A percentile compares a stretch with the other conserved stretches of the same genome.
Conservation (phyloP, 2,329 filamentous ascomycete genomes). For the Didymosphaeria variabile region DNA sequence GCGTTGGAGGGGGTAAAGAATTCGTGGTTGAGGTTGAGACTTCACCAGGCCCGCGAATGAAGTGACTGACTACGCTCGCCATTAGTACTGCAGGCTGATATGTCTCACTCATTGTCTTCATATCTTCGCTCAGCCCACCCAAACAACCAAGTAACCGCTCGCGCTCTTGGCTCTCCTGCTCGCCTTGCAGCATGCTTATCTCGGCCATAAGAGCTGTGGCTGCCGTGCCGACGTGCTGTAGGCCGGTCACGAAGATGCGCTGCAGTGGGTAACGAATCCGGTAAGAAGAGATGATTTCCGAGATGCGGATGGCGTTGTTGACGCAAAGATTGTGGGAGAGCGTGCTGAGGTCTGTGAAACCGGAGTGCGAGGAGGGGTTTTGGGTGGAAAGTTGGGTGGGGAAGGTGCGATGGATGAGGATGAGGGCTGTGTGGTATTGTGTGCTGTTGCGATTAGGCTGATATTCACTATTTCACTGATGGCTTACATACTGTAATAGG, state of each 20-base stretch:
- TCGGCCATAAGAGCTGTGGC: constrained; percentile 27
- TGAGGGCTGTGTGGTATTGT: constrained; percentile 25
- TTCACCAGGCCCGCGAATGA: constrained; percentile 20
- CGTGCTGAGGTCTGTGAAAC: constrained; percentile 19
- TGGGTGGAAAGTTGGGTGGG: constrained; percentile 9
- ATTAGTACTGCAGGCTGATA: constrained; percentile 26
- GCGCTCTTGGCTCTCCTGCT: constrained; percentile 9
- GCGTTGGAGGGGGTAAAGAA: background rate
- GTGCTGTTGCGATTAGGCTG: constrained; percentile 10
- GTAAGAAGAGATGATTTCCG: constrained; percentile 22
- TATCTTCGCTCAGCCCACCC: constrained; percentile 4
- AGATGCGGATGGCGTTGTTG: constrained; percentile 23
- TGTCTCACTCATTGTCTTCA: constrained; percentile 23
- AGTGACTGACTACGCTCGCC: constrained; percentile 22
- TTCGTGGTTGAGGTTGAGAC: background rate
- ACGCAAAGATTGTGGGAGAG: constrained; percentile 24
- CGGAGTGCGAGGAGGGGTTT: constrained; percentile 6
- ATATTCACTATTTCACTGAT: background rate
- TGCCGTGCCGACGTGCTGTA: constrained; percentile 27
- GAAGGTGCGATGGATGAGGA: constrained; percentile 25
- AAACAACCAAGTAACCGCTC: constrained; percentile 18
- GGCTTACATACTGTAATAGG: constrained; percentile 58
- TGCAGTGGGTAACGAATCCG: constrained; percentile 15
- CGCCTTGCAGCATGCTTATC: constrained; percentile 21
- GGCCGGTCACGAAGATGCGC: constrained; percentile 24